Conservation (phyloP, 1,284 basidiomycete genomes). For the Trametes versicolor region DNA sequence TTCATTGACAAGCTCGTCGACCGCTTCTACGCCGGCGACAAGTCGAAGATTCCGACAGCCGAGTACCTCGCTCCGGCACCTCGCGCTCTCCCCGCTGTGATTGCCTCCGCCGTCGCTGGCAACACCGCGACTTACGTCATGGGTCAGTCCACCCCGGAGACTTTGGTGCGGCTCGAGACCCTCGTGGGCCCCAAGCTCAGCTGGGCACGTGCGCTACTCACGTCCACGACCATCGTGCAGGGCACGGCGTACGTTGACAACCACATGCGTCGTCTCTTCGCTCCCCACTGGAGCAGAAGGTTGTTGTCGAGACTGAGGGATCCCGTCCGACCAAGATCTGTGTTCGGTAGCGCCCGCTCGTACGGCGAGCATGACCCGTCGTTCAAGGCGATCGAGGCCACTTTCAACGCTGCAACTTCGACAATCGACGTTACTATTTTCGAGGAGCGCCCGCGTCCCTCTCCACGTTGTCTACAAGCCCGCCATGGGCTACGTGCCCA, state of each 20-base stretch:
- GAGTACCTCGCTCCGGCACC: constrained; percentile 86
- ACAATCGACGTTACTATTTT: constrained; percentile 82
- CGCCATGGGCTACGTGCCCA: constrained; percentile 89
- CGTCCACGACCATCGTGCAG: constrained; percentile 86
- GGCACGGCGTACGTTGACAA: constrained; percentile 89
- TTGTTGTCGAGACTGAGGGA: constrained; percentile 64
- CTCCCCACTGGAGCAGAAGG: constrained; percentile 85
- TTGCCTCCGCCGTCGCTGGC: constrained; percentile 58
- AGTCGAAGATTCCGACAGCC: constrained; percentile 79
- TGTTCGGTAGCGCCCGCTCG: constrained; percentile 86
- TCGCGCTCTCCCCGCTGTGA: constrained; percentile 46
- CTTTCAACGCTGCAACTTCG: constrained; percentile 62
- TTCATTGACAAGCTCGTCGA: constrained; percentile 88
- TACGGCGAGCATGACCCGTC: constrained; percentile 75
- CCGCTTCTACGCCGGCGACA: constrained; percentile 84
- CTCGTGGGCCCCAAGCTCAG: constrained; percentile 84
- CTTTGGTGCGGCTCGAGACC: constrained; percentile 83
- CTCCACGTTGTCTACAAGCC: constrained; percentile 92
- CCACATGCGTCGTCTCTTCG: constrained; percentile 88
- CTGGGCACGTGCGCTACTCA: constrained; percentile 91
- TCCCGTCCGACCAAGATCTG: constrained; percentile 64
- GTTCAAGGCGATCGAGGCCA: constrained; percentile 89
- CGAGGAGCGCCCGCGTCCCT: constrained; percentile 89
- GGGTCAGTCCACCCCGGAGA: constrained; percentile 63
- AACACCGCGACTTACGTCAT: constrained; percentile 67